Base-by-base conservation (phyloP, 1,139 yeast genomes). In the Pneumocystis canis region DNA sequence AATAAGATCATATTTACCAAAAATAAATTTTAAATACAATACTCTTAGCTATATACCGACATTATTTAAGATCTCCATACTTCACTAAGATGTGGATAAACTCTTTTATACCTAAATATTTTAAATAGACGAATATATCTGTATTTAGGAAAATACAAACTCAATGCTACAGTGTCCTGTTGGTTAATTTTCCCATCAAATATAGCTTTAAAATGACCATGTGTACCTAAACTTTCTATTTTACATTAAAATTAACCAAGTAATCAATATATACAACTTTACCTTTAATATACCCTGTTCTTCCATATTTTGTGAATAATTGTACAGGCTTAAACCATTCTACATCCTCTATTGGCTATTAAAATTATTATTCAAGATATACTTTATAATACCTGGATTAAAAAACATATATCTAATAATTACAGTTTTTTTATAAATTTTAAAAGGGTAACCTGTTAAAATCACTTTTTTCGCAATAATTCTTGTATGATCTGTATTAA, bases 401-500 rank as follows among this genome's bases (percentile, higher is more conserved):
- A 90, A 92, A 79, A 94, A 94, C 99, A 94, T 94, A 80, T 89
- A 94, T 69, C 98, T 84, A 65, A 92, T 82, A 2, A 98, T 92
- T 65, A 92, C 90, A 58, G 90, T 87, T 66, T 81, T 83, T 77
- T 89, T 92, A 78, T 94, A 97, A 70, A 94, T 90, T 78, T 90
- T 92, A 74, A 89, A 85, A 56, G 97, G 96, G 69, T 89, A 90
- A 63, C 98, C 98, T 0, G 98, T 92, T 65, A 94, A 77, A 9
- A 92, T 84, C 3, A 86, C 84, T 71, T 97, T 82, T 79, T 92
- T 90, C 40, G 95, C 96, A 65, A 89, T 73, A 33, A 90, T 80
- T 74, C 98, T 82, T 25, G 86, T 80, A 70, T 86, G 89, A 74
- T 92, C 97, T 60, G 90, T 82, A 71, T 89, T 89, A 71, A 87